Conservation (phyloP, 148 eudicot species). For the Rhododendron griersonianum region DNA sequence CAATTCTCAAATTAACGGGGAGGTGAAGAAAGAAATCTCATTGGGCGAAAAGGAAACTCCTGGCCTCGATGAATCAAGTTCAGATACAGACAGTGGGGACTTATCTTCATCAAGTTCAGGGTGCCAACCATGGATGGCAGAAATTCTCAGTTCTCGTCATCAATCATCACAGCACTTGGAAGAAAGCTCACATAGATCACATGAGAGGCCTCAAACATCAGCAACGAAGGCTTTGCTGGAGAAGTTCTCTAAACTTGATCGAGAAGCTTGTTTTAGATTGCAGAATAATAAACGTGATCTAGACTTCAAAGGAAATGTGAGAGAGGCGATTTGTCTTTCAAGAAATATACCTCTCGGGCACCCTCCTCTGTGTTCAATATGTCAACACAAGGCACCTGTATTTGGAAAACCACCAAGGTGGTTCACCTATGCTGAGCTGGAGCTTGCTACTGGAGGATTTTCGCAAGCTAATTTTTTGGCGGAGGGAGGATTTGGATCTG, state of each 20-base stretch:
- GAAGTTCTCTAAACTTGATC: slow-evolving; percentile 48
- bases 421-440: slow-evolving; percentile 85
- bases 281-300: slow-evolving; percentile 43
- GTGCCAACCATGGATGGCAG: slow-evolving; percentile 76
- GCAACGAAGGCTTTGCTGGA: slow-evolving; percentile 37
- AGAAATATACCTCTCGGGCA: slow-evolving; percentile 68
- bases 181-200: slow-evolving; percentile 26
- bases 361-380: slow-evolving; percentile 78
- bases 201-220: slow-evolving; percentile 20
- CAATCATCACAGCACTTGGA: slow-evolving; percentile 33
- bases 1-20: slow-evolving; percentile 29
- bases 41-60: slow-evolving; percentile 33
- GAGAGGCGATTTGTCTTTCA: slow-evolving; percentile 72
- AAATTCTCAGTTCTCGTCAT: slow-evolving; percentile 37
- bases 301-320: slow-evolving; percentile 59
- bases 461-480: slow-evolving; percentile 84
- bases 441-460: slow-evolving; percentile 82
- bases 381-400: slow-evolving; percentile 81
- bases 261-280: slow-evolving; percentile 43
- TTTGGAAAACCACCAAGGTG: slow-evolving; percentile 90
- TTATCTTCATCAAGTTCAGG: slow-evolving; percentile 58
- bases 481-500: slow-evolving; percentile 66
- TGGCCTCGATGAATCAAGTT: slow-evolving; percentile 41
- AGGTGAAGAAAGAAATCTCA: slow-evolving; percentile 41
- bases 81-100: slow-evolving; percentile 67